Base-by-base conservation (phyloP, 2,329 filamentous ascomycete genomes). In the Bisporella sp. region DNA sequence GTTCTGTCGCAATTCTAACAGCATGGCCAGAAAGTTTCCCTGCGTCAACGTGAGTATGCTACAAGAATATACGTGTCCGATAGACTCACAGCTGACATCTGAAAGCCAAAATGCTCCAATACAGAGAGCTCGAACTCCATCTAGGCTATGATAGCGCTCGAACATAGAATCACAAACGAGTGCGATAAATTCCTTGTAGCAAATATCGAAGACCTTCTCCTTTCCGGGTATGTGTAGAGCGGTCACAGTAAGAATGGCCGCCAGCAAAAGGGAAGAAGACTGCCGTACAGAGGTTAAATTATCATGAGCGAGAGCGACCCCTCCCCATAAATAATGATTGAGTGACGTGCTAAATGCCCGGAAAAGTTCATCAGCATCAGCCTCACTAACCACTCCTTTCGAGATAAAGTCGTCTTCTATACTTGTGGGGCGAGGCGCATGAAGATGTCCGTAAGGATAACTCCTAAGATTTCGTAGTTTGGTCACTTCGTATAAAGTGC, bases 41-140 rank as follows among this genome's bases (percentile, higher is more conserved):
- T 21, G 21, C 21, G 21, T 21, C 21, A 21, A 21, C 21, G 21
- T 21, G 21, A 21, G 21, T 21, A 21, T 21, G 21, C 21, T 21
- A 21, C 21, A 21, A 21, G 21, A 21, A 21, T 21, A 21, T 21
- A 21, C 21, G 21, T 21, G 2, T 21, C 21, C 2, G 21, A 21
- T 21, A 21, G 21, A 21, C 21, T 21, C 21, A 21, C 79, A 71
- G 49, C 67, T 69, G 13, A 71, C 56, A 48, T 84, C 79, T 2
- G 77, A 77, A 2, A 84, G 67, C 79, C 79, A 84, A 58, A 84
- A 84, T 1, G 80, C 77, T 1, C 76, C 80, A 21, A 84, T 76
- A 54, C 77, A 81, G 5, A 84, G 71, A 1, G 73, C 81, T 3
- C 79, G 74, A 21, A 84, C 73, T 52, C 78, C 76, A 51, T 84